Percentiles rank a stretch among this genome's conserved stretches.
phyloP scores from a whole-genome alignment of 345 rosid genomes.

The Rhodamnia rubescens region DNA sequence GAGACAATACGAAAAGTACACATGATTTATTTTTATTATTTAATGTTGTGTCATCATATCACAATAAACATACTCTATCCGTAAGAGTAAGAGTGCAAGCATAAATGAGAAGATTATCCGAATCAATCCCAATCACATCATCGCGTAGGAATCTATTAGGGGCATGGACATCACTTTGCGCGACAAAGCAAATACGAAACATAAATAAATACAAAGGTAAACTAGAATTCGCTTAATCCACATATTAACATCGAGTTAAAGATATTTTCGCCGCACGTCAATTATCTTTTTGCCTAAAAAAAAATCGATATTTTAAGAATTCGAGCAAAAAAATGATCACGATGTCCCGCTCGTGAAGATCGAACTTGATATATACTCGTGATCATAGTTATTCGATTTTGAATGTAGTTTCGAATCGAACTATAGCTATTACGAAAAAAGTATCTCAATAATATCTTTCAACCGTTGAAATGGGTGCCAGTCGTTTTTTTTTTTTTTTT shows the following conservation, averaged over 20 bases:
- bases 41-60: neutral
- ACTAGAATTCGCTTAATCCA: neutral
- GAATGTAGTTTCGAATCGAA: rapidly evolving
- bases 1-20: neutral
- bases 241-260: rapidly evolving
- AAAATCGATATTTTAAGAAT: too few species aligned
- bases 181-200: neutral
- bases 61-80: neutral
- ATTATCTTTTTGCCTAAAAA: neutral
- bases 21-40: neutral
- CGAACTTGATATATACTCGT: too few species aligned
- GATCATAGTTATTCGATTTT: neutral
- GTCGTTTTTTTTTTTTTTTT: neutral
- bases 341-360: too few species aligned
- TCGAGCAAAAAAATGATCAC: too few species aligned
- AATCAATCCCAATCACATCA: too few species aligned
- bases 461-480: neutral
- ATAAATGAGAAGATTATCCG: too few species aligned
- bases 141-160: too few species aligned
- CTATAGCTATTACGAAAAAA: rapidly evolving
- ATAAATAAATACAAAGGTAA: neutral
- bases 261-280: rapidly evolving
- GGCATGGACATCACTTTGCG: neutral
- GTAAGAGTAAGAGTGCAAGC: too few species aligned
- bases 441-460: neutral